Evolutionary conservation across 73 alveolate species (phyloP), one percentile per base, ranked within the genome.

Genomic region (Breviolum minutum): DNA sequence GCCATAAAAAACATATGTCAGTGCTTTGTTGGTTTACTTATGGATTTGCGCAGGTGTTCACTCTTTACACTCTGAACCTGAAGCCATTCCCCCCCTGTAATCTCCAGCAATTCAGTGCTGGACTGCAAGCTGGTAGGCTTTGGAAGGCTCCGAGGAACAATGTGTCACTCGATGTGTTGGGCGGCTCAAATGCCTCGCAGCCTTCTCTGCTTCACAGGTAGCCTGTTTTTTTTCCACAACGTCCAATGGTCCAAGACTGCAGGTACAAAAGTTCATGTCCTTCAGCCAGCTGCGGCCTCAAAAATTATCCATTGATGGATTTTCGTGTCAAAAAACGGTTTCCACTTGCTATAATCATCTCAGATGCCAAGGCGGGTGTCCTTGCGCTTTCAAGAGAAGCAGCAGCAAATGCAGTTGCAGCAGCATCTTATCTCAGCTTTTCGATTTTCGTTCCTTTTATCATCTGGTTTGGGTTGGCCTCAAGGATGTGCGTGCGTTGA

Each of bases 341-440:
- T 85, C n/a, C 94, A 20, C 14, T 32, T 85, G 10, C 62, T 61
- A 14, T 22, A 14, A 40, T 40, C 85, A 74, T 40, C 17, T 68
- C 24, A 40, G 79, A 19, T 16, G 40, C 27, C 40, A 80, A 92
- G 98, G 98, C 98, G 98, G 13, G 98, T 92, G 89, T 80, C 91
- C 68, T 74, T 92, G 91, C 98, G 98, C 76, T 92, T 92, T 81
- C 98, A 92, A 76, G 98, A 92, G 98, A 92, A 92, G 98, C 98
- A 92, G 98, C 98, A 92, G 98, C 98, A 92, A 90, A 92, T 92
- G 98, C 91, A 73, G 98, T 81, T 92, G 91, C 98, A 92, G 98
- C 64, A 83, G 71, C 71, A 10, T 3, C 48, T 24, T 20, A 24
- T 27, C 64, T 27, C 64, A 13, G 87, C 54, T 40, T 40, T 40